Evolutionary conservation across 257 asterid genomes (phyloP).

Genomic region (Salvia miltiorrhiza): DNA sequence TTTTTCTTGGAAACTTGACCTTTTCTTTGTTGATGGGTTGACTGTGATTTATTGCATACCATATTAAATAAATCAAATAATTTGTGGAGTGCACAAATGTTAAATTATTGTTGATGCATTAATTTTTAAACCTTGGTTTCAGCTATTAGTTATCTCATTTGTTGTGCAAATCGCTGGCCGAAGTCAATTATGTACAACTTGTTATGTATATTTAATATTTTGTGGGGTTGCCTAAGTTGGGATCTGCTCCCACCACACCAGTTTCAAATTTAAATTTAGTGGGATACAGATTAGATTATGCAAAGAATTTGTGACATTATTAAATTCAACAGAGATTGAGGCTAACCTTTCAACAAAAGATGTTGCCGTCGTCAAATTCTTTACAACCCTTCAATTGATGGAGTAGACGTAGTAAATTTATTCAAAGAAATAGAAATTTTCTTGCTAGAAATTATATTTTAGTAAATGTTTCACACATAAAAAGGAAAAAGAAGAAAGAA

Average conservation of each 20-base stretch:
- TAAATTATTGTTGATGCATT: conserved; percentile 26
- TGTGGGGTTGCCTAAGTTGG: conserved; percentile 31
- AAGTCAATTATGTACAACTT: conserved; percentile 38
- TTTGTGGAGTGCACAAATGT: conserved; percentile 10
- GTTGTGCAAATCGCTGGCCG: conserved; percentile 41
- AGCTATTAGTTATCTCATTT: conserved; percentile 24
- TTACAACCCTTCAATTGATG: conserved; percentile 15
- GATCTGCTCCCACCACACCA: conserved; percentile 33
- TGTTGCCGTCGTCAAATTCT: conserved; percentile 23
- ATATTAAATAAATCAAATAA: conserved; percentile 4
- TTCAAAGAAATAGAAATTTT: not conserved
- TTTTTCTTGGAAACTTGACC: not conserved
- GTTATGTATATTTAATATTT: not conserved
- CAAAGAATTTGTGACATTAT: conserved; percentile 8
- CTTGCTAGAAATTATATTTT: not conserved
- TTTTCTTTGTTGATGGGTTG: conserved; percentile 19
- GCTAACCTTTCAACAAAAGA: conserved; percentile 17
- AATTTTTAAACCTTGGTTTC: conserved; percentile 32
- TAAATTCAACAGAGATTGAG: conserved; percentile 18
- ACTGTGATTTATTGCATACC: conserved; percentile 12
- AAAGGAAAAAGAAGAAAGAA: too few species aligned
- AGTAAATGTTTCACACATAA: too few species aligned
- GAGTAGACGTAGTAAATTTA: not conserved
- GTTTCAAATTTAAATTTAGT: conserved; percentile 34
- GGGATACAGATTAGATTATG: conserved; percentile 12